Percentiles rank a stretch among this genome's conserved stretches.
Evolutionary conservation across 176 grass and related monocot species (phyloP).

Genomic region (Aegilops bicornis): DNA sequence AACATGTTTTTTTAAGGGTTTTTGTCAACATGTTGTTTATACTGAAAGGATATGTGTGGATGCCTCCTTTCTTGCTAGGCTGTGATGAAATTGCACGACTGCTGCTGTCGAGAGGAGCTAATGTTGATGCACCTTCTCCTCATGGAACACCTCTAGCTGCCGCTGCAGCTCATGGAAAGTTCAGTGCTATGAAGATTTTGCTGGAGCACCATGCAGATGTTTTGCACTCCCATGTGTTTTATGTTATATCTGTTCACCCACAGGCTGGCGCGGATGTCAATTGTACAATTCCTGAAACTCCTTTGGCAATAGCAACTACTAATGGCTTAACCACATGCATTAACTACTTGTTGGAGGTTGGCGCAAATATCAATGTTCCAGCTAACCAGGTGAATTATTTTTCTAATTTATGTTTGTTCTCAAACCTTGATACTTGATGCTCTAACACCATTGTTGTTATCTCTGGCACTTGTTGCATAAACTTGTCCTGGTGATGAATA

Average conservation of each 20-base stretch:
- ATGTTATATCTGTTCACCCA: not conserved
- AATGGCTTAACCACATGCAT: constrained; percentile 4
- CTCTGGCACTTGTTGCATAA: not conserved
- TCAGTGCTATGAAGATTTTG: constrained; percentile 35
- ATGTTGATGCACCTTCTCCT: constrained; percentile 31
- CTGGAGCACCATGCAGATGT: constrained; percentile 44
- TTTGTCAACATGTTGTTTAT: not conserved
- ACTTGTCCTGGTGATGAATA: not conserved
- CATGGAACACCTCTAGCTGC: constrained; percentile 32
- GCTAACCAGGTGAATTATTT: not conserved
- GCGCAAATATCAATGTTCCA: not conserved
- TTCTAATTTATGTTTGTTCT: not conserved
- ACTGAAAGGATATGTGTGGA: not conserved
- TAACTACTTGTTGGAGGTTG: constrained; percentile 25
- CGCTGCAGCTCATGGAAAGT: constrained; percentile 35
- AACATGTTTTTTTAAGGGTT: not conserved
- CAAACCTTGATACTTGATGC: constrained; percentile 3
- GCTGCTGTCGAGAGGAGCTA: constrained; percentile 30
- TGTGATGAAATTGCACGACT: constrained; percentile 30
- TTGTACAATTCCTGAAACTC: constrained; percentile 15
- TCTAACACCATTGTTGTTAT: not conserved
- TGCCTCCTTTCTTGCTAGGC: constrained; percentile 19
- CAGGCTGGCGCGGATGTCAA: constrained; percentile 25
- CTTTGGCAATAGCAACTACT: constrained; percentile 27
- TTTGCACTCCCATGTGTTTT: not conserved